Evolutionary conservation across 2,329 filamentous ascomycete genomes (phyloP).

Genomic region (Metarhizium robertsii): DNA sequence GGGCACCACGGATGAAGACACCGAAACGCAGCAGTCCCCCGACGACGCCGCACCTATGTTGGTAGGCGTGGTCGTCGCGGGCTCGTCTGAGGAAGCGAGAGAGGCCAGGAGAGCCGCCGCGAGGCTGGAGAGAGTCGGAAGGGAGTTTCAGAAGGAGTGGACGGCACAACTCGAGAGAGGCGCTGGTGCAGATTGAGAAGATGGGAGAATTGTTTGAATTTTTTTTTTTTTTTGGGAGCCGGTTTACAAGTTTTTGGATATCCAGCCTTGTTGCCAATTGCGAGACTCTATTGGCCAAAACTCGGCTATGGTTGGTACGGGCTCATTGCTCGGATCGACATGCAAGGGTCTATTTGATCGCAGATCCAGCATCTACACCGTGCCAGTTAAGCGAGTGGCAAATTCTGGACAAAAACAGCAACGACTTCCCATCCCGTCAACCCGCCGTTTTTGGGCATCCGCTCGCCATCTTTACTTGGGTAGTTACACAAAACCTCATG

Average conservation of each 20-base stretch:
- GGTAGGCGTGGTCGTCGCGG: constrained; percentile 44
- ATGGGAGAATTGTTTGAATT: not conserved
- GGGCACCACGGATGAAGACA: constrained; percentile 2
- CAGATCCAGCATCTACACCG: not conserved
- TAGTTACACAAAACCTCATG: not conserved
- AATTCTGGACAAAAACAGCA: not conserved
- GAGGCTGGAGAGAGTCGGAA: constrained; percentile 43
- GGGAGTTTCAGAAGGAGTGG: constrained; percentile 47
- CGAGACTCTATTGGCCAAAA: not conserved
- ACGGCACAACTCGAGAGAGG: constrained; percentile 18
- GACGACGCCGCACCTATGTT: constrained; percentile 40
- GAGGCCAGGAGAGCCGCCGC: constrained; percentile 45
- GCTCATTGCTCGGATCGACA: not conserved
- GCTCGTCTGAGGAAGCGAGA: constrained; percentile 32
- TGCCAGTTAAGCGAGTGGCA: not conserved
- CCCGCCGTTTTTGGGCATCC: not conserved
- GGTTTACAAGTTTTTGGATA: not conserved
- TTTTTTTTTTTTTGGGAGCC: not conserved
- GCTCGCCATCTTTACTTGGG: not conserved
- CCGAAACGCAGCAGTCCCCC: constrained; percentile 10
- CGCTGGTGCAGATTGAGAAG: constrained; percentile 15
- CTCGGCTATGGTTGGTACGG: not conserved
- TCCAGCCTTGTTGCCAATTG: not conserved
- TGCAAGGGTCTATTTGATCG: not conserved
- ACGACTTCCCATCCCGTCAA: not conserved